Evolutionary conservation across 306 rosid species (phyloP), one percentile per base, ranked within the genome.

Genomic region (Ceratonia siliqua): DNA sequence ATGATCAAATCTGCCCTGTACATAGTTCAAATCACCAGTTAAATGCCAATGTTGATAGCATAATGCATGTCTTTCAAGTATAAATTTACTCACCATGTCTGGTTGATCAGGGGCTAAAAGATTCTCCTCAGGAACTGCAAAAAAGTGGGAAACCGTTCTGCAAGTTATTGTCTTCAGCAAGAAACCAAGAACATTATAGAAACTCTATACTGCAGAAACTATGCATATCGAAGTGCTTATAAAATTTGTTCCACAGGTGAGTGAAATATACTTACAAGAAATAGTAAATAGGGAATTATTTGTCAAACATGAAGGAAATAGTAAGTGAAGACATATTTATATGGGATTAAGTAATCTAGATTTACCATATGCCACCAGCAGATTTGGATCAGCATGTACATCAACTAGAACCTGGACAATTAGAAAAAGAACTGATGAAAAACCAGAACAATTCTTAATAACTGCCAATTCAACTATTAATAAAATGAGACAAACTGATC

Each of bases 91-190:
- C 72, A 94, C 97, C 89, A 2, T 74, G 75, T 91, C 95, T 43
- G 95, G 91, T 79, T 81, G 61, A 20, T 90, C 96, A 55, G 86
- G 89, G 58, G 54, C 72, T 54, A 88, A 65, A 14, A 94, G 85
- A 87, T 91, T 94, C 65, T 94, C 98, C 86, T 91, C 98, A 1
- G 98, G 70, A 84, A 94, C 98, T 94, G 91, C 80, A 78, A 75
- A 39, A 68, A 76, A 21, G 68, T 30, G 57, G 56, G 78, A 72
- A 68, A 62, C 54, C 50, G 84, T 46, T 77, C 57, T 11, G 25
- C 63, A 10, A 48, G 72, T 78, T 66, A 54, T 53, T 68, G 55
- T 38, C 35, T 38, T 38, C 62, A 68, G 11, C 25, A 24, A 62
- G 57, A 64, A 72, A 57, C 39, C 72, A 21, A 38, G 17, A 78